These are phyloP conservation scores for Arthonia radiata DNA, from an alignment of 495 filamentous ascomycete genomes.

Conservation along the genomic window DNA sequence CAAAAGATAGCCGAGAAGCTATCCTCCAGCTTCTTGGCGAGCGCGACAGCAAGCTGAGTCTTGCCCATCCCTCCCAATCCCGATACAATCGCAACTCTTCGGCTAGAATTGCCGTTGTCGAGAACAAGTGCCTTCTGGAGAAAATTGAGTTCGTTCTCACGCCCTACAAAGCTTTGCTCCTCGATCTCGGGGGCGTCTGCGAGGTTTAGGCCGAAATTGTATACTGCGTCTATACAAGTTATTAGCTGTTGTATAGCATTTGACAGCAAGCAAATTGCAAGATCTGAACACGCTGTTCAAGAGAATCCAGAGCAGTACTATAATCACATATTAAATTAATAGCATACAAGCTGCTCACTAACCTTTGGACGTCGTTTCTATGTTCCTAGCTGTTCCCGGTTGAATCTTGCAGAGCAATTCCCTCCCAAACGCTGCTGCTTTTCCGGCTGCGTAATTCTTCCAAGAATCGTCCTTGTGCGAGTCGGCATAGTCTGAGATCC, in stretches of 20 bases:
- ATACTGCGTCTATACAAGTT: too few species aligned
- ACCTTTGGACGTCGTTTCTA: too few species aligned
- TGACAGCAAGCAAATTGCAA: too few species aligned
- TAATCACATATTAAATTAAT: too few species aligned
- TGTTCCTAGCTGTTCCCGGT: too few species aligned
- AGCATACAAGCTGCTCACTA: too few species aligned
- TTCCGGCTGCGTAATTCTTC: slow-evolving; percentile 6
- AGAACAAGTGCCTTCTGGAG: slow-evolving; percentile 1
- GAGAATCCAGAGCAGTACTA: too few species aligned
- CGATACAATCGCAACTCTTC: slow-evolving; percentile 2
- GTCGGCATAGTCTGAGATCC: slow-evolving; percentile 13
- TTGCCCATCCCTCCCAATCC: slow-evolving; percentile 5
- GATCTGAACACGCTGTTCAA: too few species aligned
- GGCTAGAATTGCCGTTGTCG: slow-evolving; percentile 1
- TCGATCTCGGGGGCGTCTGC: slow-evolving; percentile 1
- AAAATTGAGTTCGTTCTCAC: slow-evolving; percentile 1
- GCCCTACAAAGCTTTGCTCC: slow-evolving; percentile 1
- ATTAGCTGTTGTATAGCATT: too few species aligned
- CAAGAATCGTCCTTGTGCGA: slow-evolving; percentile 11
- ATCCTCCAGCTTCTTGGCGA: slow-evolving; percentile 4
- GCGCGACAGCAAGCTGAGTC: slow-evolving; percentile 2
- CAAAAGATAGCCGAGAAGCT: slow-evolving; percentile 7
- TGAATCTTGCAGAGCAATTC: too few species aligned
- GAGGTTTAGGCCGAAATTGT: slow-evolving; percentile 1
- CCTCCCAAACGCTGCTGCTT: slow-evolving; percentile 9